These are phyloP conservation scores for Penicillium maclennaniae DNA, from an alignment of 495 filamentous ascomycete genomes.

Conservation along the genomic window DNA sequence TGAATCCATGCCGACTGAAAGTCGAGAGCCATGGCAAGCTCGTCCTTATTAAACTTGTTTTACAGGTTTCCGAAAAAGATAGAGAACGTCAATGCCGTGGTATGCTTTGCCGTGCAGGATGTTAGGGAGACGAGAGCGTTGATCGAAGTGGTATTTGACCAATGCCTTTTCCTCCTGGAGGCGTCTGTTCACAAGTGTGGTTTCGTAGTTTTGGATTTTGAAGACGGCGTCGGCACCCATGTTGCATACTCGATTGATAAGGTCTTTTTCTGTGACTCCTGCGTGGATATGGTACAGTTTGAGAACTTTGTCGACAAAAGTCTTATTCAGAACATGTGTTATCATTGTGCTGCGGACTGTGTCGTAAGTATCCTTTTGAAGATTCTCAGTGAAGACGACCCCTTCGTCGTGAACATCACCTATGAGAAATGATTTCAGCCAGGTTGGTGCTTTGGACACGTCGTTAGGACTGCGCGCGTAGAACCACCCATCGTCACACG, in stretches of 20 bases:
- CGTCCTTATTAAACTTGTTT: constrained; percentile 1
- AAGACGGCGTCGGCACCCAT: constrained; percentile 11
- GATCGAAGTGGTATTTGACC: constrained; percentile 17
- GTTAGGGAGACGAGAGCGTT: constrained; percentile 8
- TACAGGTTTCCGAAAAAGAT: constrained; percentile 9
- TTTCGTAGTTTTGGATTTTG: constrained; percentile 7
- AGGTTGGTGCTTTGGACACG: neutral
- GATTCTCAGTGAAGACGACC: constrained; percentile 8
- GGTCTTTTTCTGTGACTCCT: neutral
- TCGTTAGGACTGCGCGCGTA: constrained; percentile 4
- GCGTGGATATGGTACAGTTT: constrained; percentile 5
- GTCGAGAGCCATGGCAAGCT: constrained; percentile 2
- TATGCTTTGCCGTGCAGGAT: constrained; percentile 4
- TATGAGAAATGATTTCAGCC: constrained; percentile 6
- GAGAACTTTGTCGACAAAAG: constrained; percentile 6
- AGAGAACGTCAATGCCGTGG: constrained; percentile 11
- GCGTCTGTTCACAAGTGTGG: constrained; percentile 7
- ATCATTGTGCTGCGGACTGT: constrained; percentile 5
- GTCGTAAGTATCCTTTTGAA: constrained; percentile 7
- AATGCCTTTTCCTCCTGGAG: constrained; percentile 2
- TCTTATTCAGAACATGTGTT: constrained; percentile 1
- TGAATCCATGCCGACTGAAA: constrained; percentile 6
- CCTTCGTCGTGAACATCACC: constrained; percentile 16
- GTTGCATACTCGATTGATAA: neutral
- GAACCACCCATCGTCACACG: constrained; percentile 15